These are phyloP conservation scores for Chloranthus sessilifolius DNA, from an alignment of 164 flowering plant genomes.

Conservation along the genomic window DNA sequence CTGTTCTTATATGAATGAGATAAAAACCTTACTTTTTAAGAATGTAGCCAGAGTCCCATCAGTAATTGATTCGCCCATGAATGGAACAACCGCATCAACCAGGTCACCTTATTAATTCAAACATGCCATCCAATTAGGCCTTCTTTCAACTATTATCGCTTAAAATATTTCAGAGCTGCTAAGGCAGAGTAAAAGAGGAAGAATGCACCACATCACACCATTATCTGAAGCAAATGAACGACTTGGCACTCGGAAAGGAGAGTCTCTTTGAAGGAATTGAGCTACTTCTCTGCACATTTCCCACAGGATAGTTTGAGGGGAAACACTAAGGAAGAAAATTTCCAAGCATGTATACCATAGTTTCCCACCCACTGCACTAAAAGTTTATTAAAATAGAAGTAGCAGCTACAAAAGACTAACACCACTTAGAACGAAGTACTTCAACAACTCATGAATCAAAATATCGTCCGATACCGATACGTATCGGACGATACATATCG, in stretches of 20 bases:
- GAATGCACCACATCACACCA: slow-evolving; percentile 25
- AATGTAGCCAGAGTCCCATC: slow-evolving; percentile 91
- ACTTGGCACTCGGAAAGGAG: slow-evolving; percentile 21
- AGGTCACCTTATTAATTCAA: slow-evolving; percentile 52
- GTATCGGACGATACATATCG: too few species aligned
- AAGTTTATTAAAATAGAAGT: too few species aligned
- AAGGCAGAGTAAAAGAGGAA: neutral
- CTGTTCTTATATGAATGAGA: too few species aligned
- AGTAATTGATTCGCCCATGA: slow-evolving; percentile 93
- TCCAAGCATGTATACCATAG: too few species aligned
- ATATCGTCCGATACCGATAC: too few species aligned
- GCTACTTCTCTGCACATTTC: slow-evolving; percentile 34
- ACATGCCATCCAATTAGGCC: neutral
- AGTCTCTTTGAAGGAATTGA: slow-evolving; percentile 16
- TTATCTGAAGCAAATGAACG: slow-evolving; percentile 56
- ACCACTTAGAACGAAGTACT: too few species aligned
- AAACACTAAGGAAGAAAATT: too few species aligned
- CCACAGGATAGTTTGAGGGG: too few species aligned
- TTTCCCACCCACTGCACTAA: too few species aligned
- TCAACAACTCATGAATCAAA: too few species aligned
- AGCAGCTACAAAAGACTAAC: too few species aligned
- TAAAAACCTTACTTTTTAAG: slow-evolving; percentile 89
- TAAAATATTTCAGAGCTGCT: neutral
- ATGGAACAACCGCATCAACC: slow-evolving; percentile 95
- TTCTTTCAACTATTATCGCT: neutral